phyloP scores from a whole-genome alignment of 768 basidiomycete genomes.

The Trametes cubensis region DNA sequence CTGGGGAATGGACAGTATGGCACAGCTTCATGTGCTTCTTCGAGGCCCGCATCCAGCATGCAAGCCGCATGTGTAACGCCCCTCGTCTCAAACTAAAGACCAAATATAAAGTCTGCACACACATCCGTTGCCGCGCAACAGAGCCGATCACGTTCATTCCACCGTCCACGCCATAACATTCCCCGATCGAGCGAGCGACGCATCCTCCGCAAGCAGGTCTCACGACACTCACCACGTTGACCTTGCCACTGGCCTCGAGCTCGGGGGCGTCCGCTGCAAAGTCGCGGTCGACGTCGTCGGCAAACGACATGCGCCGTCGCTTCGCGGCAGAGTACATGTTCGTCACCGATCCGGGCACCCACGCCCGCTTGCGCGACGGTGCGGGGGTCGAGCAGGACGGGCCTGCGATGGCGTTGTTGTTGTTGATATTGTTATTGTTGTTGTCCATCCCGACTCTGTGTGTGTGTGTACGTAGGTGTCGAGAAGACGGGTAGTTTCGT shows the following conservation, averaged over 20 bases:
- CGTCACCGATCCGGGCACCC: conserved; percentile 38
- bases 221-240: conserved; percentile 41
- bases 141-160: neutral
- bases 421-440: conserved; percentile 5
- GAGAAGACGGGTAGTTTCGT: neutral
- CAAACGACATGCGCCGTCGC: conserved; percentile 43
- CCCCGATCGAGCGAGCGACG: conserved; percentile 5
- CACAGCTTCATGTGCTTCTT: neutral
- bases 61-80: too few relatives aligned
- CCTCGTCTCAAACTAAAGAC: too few relatives aligned
- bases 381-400: conserved; percentile 17
- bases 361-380: conserved; percentile 27
- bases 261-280: conserved; percentile 1
- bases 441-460: neutral
- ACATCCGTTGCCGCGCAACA: too few relatives aligned
- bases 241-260: conserved; percentile 32
- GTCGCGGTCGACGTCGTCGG: conserved; percentile 14
- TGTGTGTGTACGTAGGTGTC: too few relatives aligned
- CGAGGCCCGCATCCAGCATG: neutral
- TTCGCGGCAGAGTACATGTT: conserved; percentile 45
- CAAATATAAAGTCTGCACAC: too few relatives aligned
- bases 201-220: neutral
- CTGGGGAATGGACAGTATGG: neutral
- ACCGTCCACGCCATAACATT: neutral
- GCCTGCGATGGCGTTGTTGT: conserved; percentile 3